Percentiles rank a stretch among this genome's conserved stretches.
Conservation (phyloP, 73 alveolate species). For the Symbiodinium natans region DNA sequence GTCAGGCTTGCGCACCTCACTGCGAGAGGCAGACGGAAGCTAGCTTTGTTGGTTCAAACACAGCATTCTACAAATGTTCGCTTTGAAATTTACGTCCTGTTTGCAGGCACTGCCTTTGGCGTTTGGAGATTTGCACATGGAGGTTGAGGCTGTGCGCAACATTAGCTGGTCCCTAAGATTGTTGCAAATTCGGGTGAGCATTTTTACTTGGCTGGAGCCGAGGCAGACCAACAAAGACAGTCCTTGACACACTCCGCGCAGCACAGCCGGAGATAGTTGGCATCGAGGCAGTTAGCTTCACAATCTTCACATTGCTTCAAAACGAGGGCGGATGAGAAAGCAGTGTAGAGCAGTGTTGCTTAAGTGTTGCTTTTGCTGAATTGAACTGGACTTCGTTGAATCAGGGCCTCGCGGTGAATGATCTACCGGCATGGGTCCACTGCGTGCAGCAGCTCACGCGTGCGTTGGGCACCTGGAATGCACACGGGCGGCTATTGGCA, state of each 20-base stretch:
- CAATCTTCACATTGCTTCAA: no score
- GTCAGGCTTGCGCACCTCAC: background rate
- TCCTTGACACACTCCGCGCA: constrained; percentile 57
- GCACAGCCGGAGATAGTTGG: constrained; percentile 79
- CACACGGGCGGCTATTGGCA: no score
- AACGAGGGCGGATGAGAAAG: no score
- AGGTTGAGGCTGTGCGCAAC: constrained; percentile 72
- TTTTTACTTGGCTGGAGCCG: no score
- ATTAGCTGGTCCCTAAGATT: background rate
- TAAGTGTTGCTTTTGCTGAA: background rate
- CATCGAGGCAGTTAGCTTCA: constrained; percentile 15
- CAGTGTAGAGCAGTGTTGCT: no score
- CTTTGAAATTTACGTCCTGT: no score
- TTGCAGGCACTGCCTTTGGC: constrained; percentile 71
- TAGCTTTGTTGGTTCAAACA: background rate
- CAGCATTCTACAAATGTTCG: no score
- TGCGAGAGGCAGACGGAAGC: background rate
- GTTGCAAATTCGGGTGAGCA: no score
- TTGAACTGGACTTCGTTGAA: background rate
- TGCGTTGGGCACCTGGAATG: background rate
- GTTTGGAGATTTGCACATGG: constrained; percentile 42
- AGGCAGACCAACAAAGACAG: constrained; percentile 66
- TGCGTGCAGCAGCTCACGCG: constrained; percentile 61
- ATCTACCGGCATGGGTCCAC: constrained; percentile 52
- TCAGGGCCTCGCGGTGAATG: constrained; percentile 65